A percentile compares a stretch with the other conserved stretches of the same genome.
phyloP scores from a whole-genome alignment of 2,329 filamentous ascomycete species.

The Fusarium sp. region DNA sequence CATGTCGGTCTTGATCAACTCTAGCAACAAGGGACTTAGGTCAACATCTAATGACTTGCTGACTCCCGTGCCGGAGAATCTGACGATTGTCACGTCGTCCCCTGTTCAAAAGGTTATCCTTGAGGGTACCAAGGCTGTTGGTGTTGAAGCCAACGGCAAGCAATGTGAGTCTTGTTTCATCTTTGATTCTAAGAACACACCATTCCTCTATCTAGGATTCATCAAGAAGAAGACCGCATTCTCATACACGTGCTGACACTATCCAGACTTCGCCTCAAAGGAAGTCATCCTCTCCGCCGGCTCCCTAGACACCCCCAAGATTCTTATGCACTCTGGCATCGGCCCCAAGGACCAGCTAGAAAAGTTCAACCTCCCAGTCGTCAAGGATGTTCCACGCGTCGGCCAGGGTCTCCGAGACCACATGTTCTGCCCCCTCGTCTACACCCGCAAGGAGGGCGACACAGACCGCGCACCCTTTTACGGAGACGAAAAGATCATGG shows the following conservation, averaged over 20 bases:
- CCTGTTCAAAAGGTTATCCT: conserved; percentile 35
- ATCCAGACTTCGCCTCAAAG: conserved; percentile 48
- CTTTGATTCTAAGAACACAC: no score
- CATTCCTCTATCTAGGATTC: no score
- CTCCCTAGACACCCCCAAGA: conserved; percentile 55
- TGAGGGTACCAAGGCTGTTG: conserved; percentile 31
- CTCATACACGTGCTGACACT: background rate
- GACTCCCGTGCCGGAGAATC: conserved; percentile 57
- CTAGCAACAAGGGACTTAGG: conserved; percentile 60
- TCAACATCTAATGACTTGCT: conserved; percentile 66
- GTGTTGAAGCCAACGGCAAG: conserved; percentile 32
- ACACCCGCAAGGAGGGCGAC: conserved; percentile 54
- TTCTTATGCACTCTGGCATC: conserved; percentile 53
- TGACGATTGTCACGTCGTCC: conserved; percentile 33
- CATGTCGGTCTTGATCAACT: conserved; percentile 63
- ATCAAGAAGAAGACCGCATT: no score
- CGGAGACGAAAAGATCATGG: conserved; percentile 55
- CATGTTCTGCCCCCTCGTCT: conserved; percentile 52
- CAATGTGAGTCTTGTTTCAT: conserved; percentile 15
- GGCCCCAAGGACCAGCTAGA: conserved; percentile 28
- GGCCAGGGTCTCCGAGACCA: conserved; percentile 58
- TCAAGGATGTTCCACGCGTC: conserved; percentile 51
- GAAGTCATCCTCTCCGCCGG: conserved; percentile 60
- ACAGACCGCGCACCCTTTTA: conserved; percentile 61
- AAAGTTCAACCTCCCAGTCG: conserved; percentile 21